Evolutionary conservation across 2,329 filamentous ascomycete species (phyloP), one percentile per base, ranked within the genome.

Genomic region (Podosphaera xanthii): DNA sequence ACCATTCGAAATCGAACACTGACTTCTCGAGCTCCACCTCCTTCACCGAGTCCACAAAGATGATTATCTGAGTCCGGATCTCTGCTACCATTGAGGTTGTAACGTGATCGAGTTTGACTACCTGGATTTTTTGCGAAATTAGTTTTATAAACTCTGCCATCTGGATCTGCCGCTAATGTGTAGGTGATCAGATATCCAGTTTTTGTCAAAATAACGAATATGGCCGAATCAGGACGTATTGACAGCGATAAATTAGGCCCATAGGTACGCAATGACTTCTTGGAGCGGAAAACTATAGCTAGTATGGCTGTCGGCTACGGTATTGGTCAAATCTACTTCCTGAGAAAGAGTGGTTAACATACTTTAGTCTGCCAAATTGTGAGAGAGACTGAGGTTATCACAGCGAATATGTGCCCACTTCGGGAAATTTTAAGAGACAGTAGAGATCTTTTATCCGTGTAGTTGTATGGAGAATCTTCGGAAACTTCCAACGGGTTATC

Each of bases 291-390:
- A 55, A 96, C 83, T 34, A 89, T 81, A 61, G 89, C 89, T 58
- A 97, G 79, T 36, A 96, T 81, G 33, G 90, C 89, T 59, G 88
- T 90, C 56, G 92, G 92, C 86, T 95, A 69, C 58, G 62, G 67
- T 12, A 2, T 49, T 48, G 6, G 48, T 62, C 57, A 64, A 61
- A 57, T 59, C 59, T 36, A 53, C 56, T 22, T 50, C 22, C 5
- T 50, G 30, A 55, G 38, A 58, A 44, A 34, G 30, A 36, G 36
- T 46, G 56, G 50, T 67, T 53, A 12, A 53, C 75, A 61, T 76
- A 89, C 88, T 78, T 91, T 91, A 59, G 87, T 91, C 73, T 98
- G 92, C 92, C 92, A 98, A 64, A 98, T 78, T n/a, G 86, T 88
- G 70, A 98, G 81, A 10, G 86, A 86, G 1, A 86, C 86, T 4